phyloP scores from a whole-genome alignment of 2,329 filamentous ascomycete species.

The Coniella lustricola region DNA sequence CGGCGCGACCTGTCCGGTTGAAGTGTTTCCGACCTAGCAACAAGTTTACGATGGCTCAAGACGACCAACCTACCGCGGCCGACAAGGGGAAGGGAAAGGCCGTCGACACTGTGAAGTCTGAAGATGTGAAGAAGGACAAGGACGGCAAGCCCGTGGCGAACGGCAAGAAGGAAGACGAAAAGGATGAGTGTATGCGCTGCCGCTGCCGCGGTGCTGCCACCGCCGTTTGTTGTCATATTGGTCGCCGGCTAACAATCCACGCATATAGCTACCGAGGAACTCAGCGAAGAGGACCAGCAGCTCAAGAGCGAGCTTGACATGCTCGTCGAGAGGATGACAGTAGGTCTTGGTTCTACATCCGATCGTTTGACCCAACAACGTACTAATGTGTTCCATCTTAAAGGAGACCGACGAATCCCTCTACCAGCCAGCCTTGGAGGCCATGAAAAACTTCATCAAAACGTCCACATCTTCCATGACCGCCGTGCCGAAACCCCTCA shows the following conservation, averaged over 20 bases:
- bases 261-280: constrained; percentile 61
- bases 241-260: constrained; percentile 30
- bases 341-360: constrained; percentile 29
- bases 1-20: constrained; percentile 4
- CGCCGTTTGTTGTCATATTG: constrained; percentile 6
- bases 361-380: not conserved
- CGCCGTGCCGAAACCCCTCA: constrained; percentile 94
- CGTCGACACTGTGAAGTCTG: constrained; percentile 53
- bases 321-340: constrained; percentile 91
- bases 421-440: constrained; percentile 87
- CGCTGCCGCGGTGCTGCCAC: not conserved
- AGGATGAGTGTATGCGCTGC: constrained; percentile 38
- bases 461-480: constrained; percentile 99
- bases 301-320: constrained; percentile 97
- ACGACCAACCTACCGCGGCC: constrained; percentile 74
- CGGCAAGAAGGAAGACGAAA: constrained; percentile 71
- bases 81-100: constrained; percentile 98
- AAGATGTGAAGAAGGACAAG: constrained; percentile 54
- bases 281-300: constrained; percentile 96
- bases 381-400: constrained; percentile 17
- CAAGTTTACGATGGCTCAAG: constrained; percentile 68
- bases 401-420: constrained; percentile 81
- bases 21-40: constrained; percentile 3
- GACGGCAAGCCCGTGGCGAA: constrained; percentile 65
- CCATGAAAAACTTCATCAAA: constrained; percentile 98